Percentiles rank a stretch among this genome's conserved stretches.
Conservation (phyloP, 2,329 filamentous ascomycete genomes). For the Arthrobotrys pseudoclavata region DNA sequence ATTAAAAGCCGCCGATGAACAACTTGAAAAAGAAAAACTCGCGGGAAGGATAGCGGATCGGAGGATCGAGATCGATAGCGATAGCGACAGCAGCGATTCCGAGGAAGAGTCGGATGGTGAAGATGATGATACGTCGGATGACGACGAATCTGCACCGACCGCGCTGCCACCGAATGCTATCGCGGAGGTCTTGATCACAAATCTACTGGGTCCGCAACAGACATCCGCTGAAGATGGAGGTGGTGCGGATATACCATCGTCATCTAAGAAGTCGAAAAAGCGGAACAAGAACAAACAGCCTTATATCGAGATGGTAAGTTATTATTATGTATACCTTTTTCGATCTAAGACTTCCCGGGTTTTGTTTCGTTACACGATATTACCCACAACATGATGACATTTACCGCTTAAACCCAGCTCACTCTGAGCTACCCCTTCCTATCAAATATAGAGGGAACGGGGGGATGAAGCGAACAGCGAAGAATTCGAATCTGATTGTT, state of each 20-base stretch:
- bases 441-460: conserved; percentile 18
- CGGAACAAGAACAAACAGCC: conserved; percentile 32
- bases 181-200: conserved; percentile 44
- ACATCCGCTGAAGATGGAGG: not conserved
- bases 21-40: conserved; percentile 66
- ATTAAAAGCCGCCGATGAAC: conserved; percentile 67
- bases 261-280: conserved; percentile 23
- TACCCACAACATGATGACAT: conserved; percentile 51
- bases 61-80: conserved; percentile 65
- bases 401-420: conserved; percentile 61
- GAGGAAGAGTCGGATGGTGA: conserved; percentile 63
- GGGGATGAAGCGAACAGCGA: conserved; percentile 60
- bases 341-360: not conserved
- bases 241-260: not conserved
- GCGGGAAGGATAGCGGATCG: conserved; percentile 66
- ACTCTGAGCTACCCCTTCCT: conserved; percentile 55
- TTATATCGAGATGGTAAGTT: conserved; percentile 59
- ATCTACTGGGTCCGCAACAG: conserved; percentile 18
- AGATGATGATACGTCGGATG: conserved; percentile 6
- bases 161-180: conserved; percentile 11
- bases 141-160: not conserved
- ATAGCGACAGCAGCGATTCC: conserved; percentile 53
- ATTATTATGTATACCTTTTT: not conserved
- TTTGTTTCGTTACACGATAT: not conserved
- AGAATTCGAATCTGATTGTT: conserved; percentile 57